A percentile compares a stretch with the other conserved stretches of the same genome.
These are phyloP conservation scores for Suhomyces sp. DNA, from an alignment of 805 yeast species.

Conservation along the genomic window DNA sequence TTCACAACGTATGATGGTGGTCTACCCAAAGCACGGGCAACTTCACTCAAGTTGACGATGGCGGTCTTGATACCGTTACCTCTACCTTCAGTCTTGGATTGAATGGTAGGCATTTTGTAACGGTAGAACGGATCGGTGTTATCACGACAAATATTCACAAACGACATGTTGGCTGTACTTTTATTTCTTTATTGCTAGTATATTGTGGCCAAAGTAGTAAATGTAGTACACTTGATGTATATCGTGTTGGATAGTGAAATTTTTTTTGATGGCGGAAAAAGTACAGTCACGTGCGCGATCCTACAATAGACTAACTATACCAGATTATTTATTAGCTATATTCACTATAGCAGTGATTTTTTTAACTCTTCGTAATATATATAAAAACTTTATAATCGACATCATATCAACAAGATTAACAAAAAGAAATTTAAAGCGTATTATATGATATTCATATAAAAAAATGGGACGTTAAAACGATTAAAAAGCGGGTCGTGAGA, in stretches of 20 bases:
- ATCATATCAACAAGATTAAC: background rate
- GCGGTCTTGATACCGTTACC: conserved; percentile 99
- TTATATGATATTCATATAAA: background rate
- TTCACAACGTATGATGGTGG: conserved; percentile 91
- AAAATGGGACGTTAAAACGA: background rate
- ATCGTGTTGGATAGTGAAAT: background rate
- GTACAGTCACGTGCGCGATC: background rate
- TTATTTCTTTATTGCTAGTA: background rate
- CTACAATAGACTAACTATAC: background rate
- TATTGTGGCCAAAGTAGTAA: background rate
- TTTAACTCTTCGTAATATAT: background rate
- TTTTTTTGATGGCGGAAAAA: conserved; percentile 1
- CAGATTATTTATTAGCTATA: conserved; percentile 1
- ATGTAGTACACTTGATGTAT: background rate
- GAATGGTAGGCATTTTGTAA: conserved; percentile 98
- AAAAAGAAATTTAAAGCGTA: background rate
- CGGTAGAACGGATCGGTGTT: conserved; percentile 98
- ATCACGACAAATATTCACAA: conserved; percentile 92
- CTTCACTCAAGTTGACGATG: conserved; percentile 84
- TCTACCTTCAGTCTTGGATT: conserved; percentile 95
- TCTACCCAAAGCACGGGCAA: conserved; percentile 90
- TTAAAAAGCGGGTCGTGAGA: background rate
- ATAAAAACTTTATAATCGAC: background rate
- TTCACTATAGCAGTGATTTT: background rate
- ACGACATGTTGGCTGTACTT: conserved; percentile 55